These are phyloP conservation scores for Zoysia pacifica DNA, from an alignment of 176 grass and related monocot species.

Conservation along the genomic window DNA sequence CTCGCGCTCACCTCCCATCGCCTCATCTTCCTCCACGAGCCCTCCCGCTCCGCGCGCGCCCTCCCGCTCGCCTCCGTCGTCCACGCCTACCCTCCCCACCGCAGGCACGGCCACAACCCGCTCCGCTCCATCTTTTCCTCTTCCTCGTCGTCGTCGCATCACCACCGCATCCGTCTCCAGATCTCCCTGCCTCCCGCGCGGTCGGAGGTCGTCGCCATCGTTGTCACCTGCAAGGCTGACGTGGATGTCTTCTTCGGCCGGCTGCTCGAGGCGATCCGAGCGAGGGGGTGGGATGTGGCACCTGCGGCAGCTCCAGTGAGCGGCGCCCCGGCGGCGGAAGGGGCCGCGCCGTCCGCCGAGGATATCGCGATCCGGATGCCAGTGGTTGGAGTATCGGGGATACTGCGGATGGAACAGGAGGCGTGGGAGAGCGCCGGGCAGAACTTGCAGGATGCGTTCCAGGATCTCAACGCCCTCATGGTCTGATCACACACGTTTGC, in stretches of 20 bases:
- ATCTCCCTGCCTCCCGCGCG: slow-evolving; percentile 59
- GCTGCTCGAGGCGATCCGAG: slow-evolving; percentile 75
- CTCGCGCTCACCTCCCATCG: slow-evolving; percentile 92
- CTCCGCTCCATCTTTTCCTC: slow-evolving; percentile 47
- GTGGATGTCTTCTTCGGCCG: slow-evolving; percentile 83
- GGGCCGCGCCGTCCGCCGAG: slow-evolving; percentile 23
- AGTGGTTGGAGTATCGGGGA: slow-evolving; percentile 86
- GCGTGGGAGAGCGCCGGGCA: slow-evolving; percentile 93
- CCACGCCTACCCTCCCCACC: slow-evolving; percentile 63
- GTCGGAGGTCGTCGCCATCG: slow-evolving; percentile 75
- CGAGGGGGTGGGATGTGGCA: slow-evolving; percentile 71
- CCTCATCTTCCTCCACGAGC: slow-evolving; percentile 80
- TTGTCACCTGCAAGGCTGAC: slow-evolving; percentile 75
- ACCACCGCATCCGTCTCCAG: slow-evolving; percentile 68
- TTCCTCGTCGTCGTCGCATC: slow-evolving; percentile 40
- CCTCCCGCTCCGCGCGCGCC: slow-evolving; percentile 60
- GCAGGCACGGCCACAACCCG: slow-evolving; percentile 54
- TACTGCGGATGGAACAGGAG: slow-evolving; percentile 96
- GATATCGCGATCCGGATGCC: slow-evolving; percentile 65
- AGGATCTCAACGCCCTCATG: slow-evolving; percentile 98
- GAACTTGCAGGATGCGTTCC: slow-evolving; percentile 97
- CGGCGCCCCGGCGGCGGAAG: slow-evolving; percentile 31
- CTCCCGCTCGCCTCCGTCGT: slow-evolving; percentile 67
- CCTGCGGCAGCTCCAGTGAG: slow-evolving; percentile 33
- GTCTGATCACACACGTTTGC: slow-evolving; percentile 33